These are phyloP conservation scores for Plectosphaerella cucumerina DNA, from an alignment of 2,329 filamentous ascomycete genomes.

Conservation along the genomic window DNA sequence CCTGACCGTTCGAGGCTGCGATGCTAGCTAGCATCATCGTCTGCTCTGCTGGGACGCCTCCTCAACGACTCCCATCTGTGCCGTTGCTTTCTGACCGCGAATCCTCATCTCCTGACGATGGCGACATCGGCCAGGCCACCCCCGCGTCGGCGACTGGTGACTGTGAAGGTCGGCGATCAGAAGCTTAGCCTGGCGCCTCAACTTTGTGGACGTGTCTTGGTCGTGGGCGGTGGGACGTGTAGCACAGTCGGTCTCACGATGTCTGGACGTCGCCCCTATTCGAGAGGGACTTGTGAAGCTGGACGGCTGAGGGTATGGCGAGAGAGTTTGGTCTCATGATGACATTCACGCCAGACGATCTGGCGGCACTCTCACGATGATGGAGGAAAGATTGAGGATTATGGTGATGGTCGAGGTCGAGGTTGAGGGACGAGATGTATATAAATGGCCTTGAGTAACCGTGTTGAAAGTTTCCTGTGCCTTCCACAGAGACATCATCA, in stretches of 20 bases:
- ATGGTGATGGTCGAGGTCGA: background rate
- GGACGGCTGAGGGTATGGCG: background rate
- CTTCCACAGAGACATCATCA: background rate
- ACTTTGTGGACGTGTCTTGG: too few species aligned
- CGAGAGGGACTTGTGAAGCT: background rate
- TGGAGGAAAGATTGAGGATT: background rate
- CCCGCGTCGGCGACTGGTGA: background rate
- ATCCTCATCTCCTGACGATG: constrained; percentile 3
- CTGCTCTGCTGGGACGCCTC: background rate
- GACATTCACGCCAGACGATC: background rate
- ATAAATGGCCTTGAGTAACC: background rate
- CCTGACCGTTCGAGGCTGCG: too few species aligned
- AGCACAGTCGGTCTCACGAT: background rate
- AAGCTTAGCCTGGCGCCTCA: background rate
- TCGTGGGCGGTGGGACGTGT: too few species aligned
- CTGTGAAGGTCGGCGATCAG: background rate
- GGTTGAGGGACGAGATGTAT: background rate
- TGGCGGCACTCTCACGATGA: too few species aligned
- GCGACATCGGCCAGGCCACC: background rate
- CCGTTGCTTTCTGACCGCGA: background rate
- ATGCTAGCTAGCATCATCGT: too few species aligned
- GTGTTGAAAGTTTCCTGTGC: too few species aligned
- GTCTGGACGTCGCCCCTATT: background rate
- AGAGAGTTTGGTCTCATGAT: constrained; percentile 1
- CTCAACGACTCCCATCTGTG: background rate